Evolutionary conservation across 2,329 filamentous ascomycete genomes (phyloP).

Genomic region (Aspergillus udagawae): DNA sequence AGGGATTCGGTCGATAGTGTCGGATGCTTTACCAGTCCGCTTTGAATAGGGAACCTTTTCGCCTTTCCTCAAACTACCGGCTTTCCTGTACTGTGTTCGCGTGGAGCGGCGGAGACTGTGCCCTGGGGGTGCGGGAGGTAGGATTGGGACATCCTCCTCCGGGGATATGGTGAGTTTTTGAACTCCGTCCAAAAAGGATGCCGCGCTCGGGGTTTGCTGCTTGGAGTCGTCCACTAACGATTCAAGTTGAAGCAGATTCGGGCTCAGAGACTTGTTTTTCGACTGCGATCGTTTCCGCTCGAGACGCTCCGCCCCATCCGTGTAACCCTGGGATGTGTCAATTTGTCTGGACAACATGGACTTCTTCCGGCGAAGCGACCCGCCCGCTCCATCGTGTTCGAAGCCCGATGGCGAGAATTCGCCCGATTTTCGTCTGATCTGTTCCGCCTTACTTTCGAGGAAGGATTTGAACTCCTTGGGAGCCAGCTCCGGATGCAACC

Average conservation of each 20-base stretch:
- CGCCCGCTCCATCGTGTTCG: slow-evolving; percentile 51
- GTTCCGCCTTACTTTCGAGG: slow-evolving; percentile 85
- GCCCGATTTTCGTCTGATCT: slow-evolving; percentile 78
- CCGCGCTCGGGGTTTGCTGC: slow-evolving; percentile 64
- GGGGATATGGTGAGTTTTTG: slow-evolving; percentile 41
- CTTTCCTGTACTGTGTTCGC: slow-evolving; percentile 79
- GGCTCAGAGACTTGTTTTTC: slow-evolving; percentile 52
- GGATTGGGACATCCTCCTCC: slow-evolving; percentile 76
- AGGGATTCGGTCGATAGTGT: slow-evolving; percentile 53
- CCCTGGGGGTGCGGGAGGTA: slow-evolving; percentile 69
- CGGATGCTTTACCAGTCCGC: slow-evolving; percentile 61
- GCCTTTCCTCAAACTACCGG: slow-evolving; percentile 74
- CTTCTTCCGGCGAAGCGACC: slow-evolving; percentile 76
- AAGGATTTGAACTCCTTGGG: slow-evolving; percentile 97
- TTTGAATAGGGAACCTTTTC: slow-evolving; percentile 73
- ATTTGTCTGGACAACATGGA: slow-evolving; percentile 95
- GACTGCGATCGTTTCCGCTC: slow-evolving; percentile 67
- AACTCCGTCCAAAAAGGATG: slow-evolving; percentile 46
- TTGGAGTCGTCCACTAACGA: slow-evolving; percentile 77
- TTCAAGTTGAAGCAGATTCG: slow-evolving; percentile 69
- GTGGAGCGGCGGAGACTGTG: slow-evolving; percentile 84
- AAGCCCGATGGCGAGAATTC: slow-evolving; percentile 57
- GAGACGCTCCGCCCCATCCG: slow-evolving; percentile 77
- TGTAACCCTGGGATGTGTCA: slow-evolving; percentile 69
- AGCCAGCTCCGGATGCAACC: slow-evolving; percentile 89